These are phyloP conservation scores for Penicillium brevicompactum DNA, from an alignment of 2,329 filamentous ascomycete genomes.

Conservation along the genomic window DNA sequence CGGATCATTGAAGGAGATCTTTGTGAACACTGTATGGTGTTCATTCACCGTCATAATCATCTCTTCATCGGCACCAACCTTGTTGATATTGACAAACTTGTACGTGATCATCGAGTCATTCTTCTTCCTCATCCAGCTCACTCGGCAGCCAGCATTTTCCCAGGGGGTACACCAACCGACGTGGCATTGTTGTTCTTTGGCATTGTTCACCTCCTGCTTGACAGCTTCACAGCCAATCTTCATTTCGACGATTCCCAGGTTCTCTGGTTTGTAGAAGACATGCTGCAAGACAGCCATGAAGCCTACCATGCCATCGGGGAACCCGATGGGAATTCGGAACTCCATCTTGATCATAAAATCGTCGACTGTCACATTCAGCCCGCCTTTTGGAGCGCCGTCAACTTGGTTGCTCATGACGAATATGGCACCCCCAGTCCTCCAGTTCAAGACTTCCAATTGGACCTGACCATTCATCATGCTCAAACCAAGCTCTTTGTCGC, in stretches of 20 bases:
- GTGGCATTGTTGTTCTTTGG: neutral
- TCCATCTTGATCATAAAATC: neutral
- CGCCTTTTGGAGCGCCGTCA: neutral
- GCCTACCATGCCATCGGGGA: neutral
- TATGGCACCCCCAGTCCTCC: neutral
- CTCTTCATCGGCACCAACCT: neutral
- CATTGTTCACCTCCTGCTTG: neutral
- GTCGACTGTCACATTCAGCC: neutral
- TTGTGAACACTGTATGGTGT: neutral
- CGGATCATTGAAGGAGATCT: neutral
- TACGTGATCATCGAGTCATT: neutral
- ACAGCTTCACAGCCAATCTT: neutral
- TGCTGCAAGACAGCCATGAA: neutral
- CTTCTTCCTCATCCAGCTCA: conserved; percentile 2
- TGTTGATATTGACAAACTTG: neutral
- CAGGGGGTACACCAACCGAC: conserved; percentile 1
- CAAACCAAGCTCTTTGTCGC: neutral
- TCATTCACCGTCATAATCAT: conserved; percentile 1
- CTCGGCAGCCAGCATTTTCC: neutral
- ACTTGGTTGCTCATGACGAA: neutral
- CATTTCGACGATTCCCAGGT: neutral
- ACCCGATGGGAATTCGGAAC: neutral
- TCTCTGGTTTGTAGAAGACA: neutral
- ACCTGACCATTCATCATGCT: neutral
- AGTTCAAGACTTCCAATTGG: neutral